A percentile compares a stretch with the other conserved stretches of the same genome.
phyloP scores from a whole-genome alignment of 106 monocot species.

The Allium fistulosum region DNA sequence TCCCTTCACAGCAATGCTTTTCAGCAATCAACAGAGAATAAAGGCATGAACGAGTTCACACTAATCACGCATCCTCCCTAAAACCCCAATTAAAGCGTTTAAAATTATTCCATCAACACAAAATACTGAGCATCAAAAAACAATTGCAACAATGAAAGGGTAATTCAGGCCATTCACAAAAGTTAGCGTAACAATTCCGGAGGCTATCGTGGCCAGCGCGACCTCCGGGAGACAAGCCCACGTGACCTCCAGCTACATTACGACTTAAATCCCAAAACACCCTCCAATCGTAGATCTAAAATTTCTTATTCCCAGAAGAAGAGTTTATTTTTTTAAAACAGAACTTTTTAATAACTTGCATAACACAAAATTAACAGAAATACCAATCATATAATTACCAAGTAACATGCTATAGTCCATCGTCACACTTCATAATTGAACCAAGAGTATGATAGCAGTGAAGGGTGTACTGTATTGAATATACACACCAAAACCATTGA shows the following conservation, averaged over 20 bases:
- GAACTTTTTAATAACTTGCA: neutral
- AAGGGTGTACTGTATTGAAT: neutral
- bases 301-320: neutral
- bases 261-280: neutral
- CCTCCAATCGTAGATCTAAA: neutral
- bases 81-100: neutral
- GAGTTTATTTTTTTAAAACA: neutral
- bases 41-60: neutral
- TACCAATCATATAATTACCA: no score
- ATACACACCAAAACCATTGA: no score
- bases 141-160: neutral
- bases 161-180: neutral
- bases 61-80: neutral
- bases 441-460: neutral
- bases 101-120: neutral
- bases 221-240: slow-evolving; percentile 4
- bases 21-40: neutral
- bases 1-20: neutral
- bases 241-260: neutral
- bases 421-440: neutral
- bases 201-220: neutral
- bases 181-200: neutral
- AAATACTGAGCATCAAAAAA: neutral
- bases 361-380: neutral
- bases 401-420: neutral